Percentiles rank a stretch among this genome's conserved stretches.
Evolutionary conservation across 225 moss, liverwort and hornwort species (phyloP).

Genomic region (Climacium dendroides): DNA sequence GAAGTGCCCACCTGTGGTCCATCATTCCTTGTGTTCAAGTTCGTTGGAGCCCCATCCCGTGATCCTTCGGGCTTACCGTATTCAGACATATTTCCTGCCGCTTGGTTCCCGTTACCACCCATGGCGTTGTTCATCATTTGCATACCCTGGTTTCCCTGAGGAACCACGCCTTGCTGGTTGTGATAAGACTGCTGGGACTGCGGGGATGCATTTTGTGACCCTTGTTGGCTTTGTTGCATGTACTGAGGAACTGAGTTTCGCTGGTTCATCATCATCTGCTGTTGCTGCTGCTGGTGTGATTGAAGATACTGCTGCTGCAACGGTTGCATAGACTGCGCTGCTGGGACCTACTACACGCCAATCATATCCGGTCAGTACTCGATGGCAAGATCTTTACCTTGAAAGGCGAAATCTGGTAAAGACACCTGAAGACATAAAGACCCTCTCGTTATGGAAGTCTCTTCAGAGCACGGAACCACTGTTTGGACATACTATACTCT

Average conservation of each 20-base stretch:
- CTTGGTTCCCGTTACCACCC: slow-evolving; percentile 42
- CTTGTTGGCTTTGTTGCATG: slow-evolving; percentile 39
- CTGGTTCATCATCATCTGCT: slow-evolving; percentile 45
- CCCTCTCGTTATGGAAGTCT: neutral
- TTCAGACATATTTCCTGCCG: slow-evolving; percentile 21
- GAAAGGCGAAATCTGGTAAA: neutral
- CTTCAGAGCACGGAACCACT: neutral
- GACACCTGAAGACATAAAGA: neutral
- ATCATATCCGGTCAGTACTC: neutral
- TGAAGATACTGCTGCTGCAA: slow-evolving; percentile 37
- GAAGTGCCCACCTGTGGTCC: slow-evolving; percentile 17
- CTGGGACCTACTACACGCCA: slow-evolving; percentile 14
- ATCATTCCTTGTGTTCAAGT: slow-evolving; percentile 23
- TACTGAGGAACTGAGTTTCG: slow-evolving; percentile 34
- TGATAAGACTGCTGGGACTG: slow-evolving; percentile 41
- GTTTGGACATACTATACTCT: neutral
- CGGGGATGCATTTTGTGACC: slow-evolving; percentile 15
- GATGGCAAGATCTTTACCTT: neutral
- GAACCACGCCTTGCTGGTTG: slow-evolving; percentile 34
- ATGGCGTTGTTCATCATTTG: slow-evolving; percentile 27
- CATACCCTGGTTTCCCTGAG: slow-evolving; percentile 28
- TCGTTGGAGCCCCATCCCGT: slow-evolving; percentile 23
- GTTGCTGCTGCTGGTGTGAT: slow-evolving; percentile 20
- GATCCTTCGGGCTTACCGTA: slow-evolving; percentile 34
- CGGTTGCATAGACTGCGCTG: slow-evolving; percentile 30